Percentiles rank a stretch among this genome's conserved stretches.
phyloP scores from a whole-genome alignment of 2,329 filamentous ascomycete species.

The Fusarium scirpi region DNA sequence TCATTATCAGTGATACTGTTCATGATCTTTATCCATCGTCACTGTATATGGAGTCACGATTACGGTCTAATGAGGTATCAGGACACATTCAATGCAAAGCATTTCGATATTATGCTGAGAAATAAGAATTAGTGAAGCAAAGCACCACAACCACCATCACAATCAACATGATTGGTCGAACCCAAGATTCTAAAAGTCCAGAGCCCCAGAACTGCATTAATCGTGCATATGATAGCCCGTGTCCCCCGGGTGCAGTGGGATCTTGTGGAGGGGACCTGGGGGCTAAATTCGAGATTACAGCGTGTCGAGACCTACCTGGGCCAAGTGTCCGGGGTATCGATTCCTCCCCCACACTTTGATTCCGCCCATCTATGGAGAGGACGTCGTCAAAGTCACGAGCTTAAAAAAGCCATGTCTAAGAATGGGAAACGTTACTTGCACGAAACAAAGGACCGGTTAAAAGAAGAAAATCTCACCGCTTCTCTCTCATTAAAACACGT shows the following conservation, averaged over 20 bases:
- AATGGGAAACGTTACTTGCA: background rate
- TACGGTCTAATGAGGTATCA: background rate
- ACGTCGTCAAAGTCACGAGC: slow-evolving; percentile 14
- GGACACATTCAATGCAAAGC: slow-evolving; percentile 1
- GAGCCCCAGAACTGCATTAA: slow-evolving; percentile 31
- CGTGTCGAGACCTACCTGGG: slow-evolving; percentile 3
- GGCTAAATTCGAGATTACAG: slow-evolving; percentile 15
- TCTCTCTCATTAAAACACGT: slow-evolving; percentile 15
- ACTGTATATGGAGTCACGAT: too few species aligned
- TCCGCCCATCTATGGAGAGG: background rate
- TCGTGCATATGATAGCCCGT: slow-evolving; percentile 35
- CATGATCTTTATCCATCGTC: background rate
- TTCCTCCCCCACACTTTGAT: slow-evolving; percentile 36
- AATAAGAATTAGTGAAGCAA: slow-evolving; percentile 43
- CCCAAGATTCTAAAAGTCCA: slow-evolving; percentile 19
- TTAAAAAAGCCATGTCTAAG: slow-evolving; percentile 22
- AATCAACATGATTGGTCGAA: slow-evolving; percentile 19
- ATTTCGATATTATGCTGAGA: slow-evolving; percentile 25
- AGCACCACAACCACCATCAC: slow-evolving; percentile 12
- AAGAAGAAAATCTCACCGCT: slow-evolving; percentile 29
- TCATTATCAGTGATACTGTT: background rate
- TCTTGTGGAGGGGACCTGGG: slow-evolving; percentile 8
- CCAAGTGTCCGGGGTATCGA: slow-evolving; percentile 27
- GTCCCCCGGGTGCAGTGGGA: slow-evolving; percentile 29
- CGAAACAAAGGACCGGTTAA: background rate